Percentiles rank a stretch among this genome's conserved stretches.
These are phyloP conservation scores for Boletus rubroflammeus DNA, from an alignment of 768 basidiomycete genomes.

Conservation along the genomic window DNA sequence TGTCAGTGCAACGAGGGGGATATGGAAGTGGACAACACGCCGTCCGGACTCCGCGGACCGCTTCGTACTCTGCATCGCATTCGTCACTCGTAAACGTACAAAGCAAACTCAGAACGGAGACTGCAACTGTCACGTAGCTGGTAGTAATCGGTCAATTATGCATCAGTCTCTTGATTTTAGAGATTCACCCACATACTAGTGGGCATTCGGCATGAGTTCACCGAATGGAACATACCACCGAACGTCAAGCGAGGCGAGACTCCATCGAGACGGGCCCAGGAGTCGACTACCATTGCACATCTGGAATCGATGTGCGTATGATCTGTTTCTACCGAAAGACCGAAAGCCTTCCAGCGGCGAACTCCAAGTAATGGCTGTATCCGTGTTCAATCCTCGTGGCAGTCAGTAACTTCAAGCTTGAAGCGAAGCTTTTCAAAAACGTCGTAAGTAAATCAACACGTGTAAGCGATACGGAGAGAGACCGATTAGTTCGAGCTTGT, in stretches of 20 bases:
- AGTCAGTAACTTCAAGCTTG: not conserved
- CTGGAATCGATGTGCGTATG: not conserved
- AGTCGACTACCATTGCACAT: not conserved
- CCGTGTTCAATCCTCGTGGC: not conserved
- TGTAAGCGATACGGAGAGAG: not conserved
- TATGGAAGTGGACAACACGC: not conserved
- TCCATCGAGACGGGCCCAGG: not conserved
- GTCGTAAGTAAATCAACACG: too few species aligned
- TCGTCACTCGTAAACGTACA: not conserved
- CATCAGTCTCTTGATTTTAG: not conserved
- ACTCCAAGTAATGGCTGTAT: too few species aligned
- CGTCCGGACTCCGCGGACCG: not conserved
- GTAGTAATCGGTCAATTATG: too few species aligned
- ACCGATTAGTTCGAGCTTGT: not conserved
- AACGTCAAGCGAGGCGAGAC: not conserved
- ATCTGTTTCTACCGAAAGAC: not conserved
- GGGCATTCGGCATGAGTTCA: not conserved
- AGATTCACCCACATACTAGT: not conserved
- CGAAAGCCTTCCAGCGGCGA: not conserved
- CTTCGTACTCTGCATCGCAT: not conserved
- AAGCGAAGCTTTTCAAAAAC: not conserved
- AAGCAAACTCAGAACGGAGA: not conserved
- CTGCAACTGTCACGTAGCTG: not conserved
- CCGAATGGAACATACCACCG: not conserved
- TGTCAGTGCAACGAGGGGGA: not conserved